Conservation (phyloP, 2,329 filamentous ascomycete species). For the Ploettnerulaceae sp. region DNA sequence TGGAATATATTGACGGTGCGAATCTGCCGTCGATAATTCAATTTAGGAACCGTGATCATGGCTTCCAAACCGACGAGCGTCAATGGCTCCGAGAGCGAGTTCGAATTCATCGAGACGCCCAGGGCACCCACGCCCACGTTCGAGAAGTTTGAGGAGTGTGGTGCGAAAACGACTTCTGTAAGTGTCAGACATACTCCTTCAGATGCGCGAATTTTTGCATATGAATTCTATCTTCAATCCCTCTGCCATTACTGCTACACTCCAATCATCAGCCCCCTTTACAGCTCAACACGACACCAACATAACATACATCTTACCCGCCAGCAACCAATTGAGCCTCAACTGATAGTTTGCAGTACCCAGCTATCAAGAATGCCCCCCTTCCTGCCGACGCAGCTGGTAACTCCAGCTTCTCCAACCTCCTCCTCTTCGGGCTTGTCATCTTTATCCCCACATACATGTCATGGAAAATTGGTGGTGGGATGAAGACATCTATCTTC, state of each 20-base stretch:
- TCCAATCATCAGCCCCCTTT: not conserved
- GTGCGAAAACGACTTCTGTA: conserved; percentile 52
- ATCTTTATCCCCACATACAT: conserved; percentile 71
- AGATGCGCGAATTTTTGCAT: not conserved
- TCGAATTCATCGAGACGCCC: conserved; percentile 61
- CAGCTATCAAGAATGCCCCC: conserved; percentile 88
- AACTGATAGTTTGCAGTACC: conserved; percentile 53
- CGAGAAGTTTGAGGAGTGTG: conserved; percentile 49
- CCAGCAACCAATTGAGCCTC: conserved; percentile 27
- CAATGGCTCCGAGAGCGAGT: conserved; percentile 49
- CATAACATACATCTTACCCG: not conserved
- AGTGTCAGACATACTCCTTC: conserved; percentile 27
- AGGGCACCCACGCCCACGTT: conserved; percentile 45
- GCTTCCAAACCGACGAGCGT: conserved; percentile 46
- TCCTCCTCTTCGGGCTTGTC: conserved; percentile 65
- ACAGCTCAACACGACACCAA: not conserved
- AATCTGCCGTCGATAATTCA: conserved; percentile 9
- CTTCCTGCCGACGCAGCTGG: conserved; percentile 85
- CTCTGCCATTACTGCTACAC: not conserved
- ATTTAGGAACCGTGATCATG: conserved; percentile 33
- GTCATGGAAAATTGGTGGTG: conserved; percentile 78
- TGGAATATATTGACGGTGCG: not conserved
- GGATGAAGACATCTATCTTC: conserved; percentile 82
- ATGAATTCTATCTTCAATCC: not conserved
- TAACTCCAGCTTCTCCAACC: conserved; percentile 82